phyloP scores from a whole-genome alignment of 768 basidiomycete genomes.

The Suillus americanus region DNA sequence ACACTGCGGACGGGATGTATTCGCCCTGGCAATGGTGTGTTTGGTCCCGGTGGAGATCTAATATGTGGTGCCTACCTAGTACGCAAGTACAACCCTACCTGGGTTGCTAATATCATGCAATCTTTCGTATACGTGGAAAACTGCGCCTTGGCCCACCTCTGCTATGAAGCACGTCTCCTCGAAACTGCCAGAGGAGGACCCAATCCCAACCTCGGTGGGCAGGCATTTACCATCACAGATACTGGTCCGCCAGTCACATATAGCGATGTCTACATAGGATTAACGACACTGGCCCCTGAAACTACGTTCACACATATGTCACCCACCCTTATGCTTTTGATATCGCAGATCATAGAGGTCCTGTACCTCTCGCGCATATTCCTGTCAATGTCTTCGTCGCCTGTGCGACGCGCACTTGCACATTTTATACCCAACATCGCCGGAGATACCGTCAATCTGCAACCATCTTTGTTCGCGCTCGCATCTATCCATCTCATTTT shows the following conservation, averaged over 20 bases:
- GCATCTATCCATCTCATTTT: slow-evolving; percentile 57
- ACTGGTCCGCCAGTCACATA: slow-evolving; percentile 62
- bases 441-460: slow-evolving; percentile 53
- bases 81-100: slow-evolving; percentile 59
- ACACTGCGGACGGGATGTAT: slow-evolving; percentile 68
- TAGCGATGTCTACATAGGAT: slow-evolving; percentile 58
- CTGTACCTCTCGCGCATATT: slow-evolving; percentile 50
- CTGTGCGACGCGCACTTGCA: slow-evolving; percentile 33
- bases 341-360: slow-evolving; percentile 59
- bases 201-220: slow-evolving; percentile 70
- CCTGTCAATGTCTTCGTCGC: slow-evolving; percentile 32
- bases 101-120: slow-evolving; percentile 57
- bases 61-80: slow-evolving; percentile 63
- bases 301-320: slow-evolving; percentile 56
- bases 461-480: slow-evolving; percentile 58
- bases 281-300: slow-evolving; percentile 58
- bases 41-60: slow-evolving; percentile 74
- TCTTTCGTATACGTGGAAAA: slow-evolving; percentile 79
- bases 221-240: slow-evolving; percentile 66
- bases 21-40: slow-evolving; percentile 78
- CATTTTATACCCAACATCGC: slow-evolving; percentile 43
- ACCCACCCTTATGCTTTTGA: slow-evolving; percentile 60
- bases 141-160: slow-evolving; percentile 66
- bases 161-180: slow-evolving; percentile 70
- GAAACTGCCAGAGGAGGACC: slow-evolving; percentile 42